phyloP scores from a whole-genome alignment of 169 alveolate genomes.

The Cyclospora cayetanensis region DNA sequence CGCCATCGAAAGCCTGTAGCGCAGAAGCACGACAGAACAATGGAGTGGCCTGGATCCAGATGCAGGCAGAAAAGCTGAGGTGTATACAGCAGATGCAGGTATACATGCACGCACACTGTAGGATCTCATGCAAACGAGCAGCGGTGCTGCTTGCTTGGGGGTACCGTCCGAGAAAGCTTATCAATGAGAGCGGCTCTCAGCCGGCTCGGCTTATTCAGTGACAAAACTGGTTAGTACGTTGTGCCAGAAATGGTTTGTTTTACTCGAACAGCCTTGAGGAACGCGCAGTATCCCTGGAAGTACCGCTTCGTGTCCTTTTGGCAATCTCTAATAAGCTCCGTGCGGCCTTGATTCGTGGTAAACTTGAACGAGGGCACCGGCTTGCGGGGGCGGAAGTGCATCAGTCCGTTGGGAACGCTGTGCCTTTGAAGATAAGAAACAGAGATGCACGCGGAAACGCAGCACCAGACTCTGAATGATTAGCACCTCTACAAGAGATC shows the following conservation, averaged over 20 bases:
- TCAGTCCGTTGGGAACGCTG: background rate
- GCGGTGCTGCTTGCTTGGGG: too few species aligned
- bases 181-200: background rate
- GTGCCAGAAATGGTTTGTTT: background rate
- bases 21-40: background rate
- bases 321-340: constrained; percentile 21
- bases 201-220: background rate
- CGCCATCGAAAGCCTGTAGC: constrained; percentile 48
- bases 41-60: background rate
- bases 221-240: background rate
- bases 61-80: background rate
- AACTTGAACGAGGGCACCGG: constrained; percentile 40
- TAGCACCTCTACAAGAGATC: too few species aligned
- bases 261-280: constrained; percentile 24
- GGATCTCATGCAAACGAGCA: too few species aligned
- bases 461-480: too few species aligned
- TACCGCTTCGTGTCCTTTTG: constrained; percentile 29
- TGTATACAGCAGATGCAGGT: background rate
- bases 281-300: constrained; percentile 53
- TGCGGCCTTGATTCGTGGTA: constrained; percentile 51
- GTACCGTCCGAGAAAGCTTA: background rate
- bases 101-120: background rate
- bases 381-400: constrained; percentile 47
- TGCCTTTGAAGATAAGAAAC: background rate
- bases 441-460: too few species aligned